These are phyloP conservation scores for Solanum sejunctum DNA, from an alignment of 257 asterid genomes.

Conservation along the genomic window DNA sequence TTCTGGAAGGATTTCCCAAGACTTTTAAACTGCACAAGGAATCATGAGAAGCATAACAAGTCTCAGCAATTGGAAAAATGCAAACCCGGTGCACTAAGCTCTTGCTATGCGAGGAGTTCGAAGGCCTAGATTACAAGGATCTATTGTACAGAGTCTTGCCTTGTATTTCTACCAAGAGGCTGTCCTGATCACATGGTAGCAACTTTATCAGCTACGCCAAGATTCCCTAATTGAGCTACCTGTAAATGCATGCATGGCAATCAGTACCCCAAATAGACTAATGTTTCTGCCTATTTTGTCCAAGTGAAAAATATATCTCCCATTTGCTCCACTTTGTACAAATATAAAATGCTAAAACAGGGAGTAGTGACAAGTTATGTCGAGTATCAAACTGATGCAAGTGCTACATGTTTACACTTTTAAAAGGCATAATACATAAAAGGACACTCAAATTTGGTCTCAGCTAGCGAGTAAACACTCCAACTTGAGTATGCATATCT, in stretches of 20 bases:
- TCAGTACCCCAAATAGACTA: background rate
- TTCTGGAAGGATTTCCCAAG: constrained; percentile 91
- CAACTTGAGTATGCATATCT: background rate
- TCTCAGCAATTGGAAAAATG: too few species aligned
- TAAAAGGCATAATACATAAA: background rate
- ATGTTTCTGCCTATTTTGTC: background rate
- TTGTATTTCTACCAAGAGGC: background rate
- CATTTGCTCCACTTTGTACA: background rate
- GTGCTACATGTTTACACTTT: background rate
- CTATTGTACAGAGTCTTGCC: background rate
- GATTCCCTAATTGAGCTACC: background rate
- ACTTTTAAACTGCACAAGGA: constrained; percentile 47
- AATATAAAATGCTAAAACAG: background rate
- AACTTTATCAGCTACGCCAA: background rate
- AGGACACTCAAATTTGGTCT: background rate
- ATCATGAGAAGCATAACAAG: too few species aligned
- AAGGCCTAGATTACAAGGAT: background rate
- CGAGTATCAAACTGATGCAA: background rate
- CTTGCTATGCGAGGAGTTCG: background rate
- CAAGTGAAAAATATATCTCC: background rate
- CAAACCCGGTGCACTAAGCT: background rate
- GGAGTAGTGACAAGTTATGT: background rate
- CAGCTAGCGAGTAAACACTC: background rate
- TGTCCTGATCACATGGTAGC: background rate
- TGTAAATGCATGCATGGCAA: background rate